Evolutionary conservation across 441 rosid genomes (phyloP), one percentile per base, ranked within the genome.

Genomic region (Capsella rubella): DNA sequence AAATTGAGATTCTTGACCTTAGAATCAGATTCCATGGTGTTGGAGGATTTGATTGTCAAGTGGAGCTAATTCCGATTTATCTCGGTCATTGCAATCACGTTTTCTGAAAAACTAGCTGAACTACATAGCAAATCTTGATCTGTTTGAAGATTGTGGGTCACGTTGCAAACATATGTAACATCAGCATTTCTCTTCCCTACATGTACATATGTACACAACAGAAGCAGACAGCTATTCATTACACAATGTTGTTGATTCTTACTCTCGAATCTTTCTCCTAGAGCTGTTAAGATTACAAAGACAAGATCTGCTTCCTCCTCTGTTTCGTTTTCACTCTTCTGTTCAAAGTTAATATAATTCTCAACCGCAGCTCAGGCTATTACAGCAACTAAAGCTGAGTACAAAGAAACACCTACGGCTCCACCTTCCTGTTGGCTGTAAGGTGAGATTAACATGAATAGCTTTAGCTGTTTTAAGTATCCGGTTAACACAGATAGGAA

Each of bases 221-320:
- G 37, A 51, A 35, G 27, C 13, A 32, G 29, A 7, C 8, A 14
- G 29, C 63, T 42, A 5, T 28, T 16, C 56, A 63, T 34, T 15
- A 45, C 64, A 54, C 34, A 64, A 4, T 25, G 28, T 53, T 53
- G 76, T 21, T 72, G 56, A 14, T 32, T 52, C 11, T 49, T 51
- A 40, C 45, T 13, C 55, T 50, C 2, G 42, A 49, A 40, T 60
- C 53, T 61, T 28, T 28, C 31, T 51, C 53, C 1, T 0, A 9
- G 46, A 18, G 68, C 32, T 72, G 29, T 6, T 14, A 54, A 54
- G 14, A 42, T 54, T 45, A 45, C 31, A 73, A 63, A 64, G 29
- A 72, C 64, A 57, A 54, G 7, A 43, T 55, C 42, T 73, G 69
- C 25, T 71, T 61, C 52, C 3, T 60, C 53, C 16, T 43, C 46